phyloP scores from a whole-genome alignment of 2,329 filamentous ascomycete species.

The Pseudogymnoascus sp. region DNA sequence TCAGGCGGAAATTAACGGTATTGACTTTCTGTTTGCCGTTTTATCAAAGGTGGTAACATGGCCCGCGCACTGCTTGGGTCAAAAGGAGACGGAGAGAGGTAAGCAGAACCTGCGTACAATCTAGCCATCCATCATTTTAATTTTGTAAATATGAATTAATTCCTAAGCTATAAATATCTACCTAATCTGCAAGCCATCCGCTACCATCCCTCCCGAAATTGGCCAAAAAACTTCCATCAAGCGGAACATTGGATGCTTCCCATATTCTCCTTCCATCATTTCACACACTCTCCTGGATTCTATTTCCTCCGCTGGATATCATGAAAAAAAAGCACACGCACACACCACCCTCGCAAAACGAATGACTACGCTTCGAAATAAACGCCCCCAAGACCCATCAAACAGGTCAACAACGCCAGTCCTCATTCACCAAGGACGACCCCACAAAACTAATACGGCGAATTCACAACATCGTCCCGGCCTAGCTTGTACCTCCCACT shows the following conservation, averaged over 20 bases:
- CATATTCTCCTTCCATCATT: neutral
- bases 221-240: neutral
- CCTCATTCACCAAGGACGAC: neutral
- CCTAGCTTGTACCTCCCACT: conserved; percentile 66
- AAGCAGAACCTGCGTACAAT: neutral
- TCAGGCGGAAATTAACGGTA: neutral
- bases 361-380: neutral
- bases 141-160: conserved; percentile 4
- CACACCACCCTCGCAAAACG: neutral
- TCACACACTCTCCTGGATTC: neutral
- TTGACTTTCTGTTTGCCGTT: neutral
- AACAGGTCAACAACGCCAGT: neutral
- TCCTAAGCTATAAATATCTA: conserved; percentile 9
- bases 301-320: conserved; percentile 6
- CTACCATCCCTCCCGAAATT: neutral
- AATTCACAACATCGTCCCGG: conserved; percentile 77
- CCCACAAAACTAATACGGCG: conserved; percentile 41
- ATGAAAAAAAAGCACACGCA: neutral
- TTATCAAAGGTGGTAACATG: neutral
- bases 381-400: neutral
- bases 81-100: neutral
- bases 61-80: neutral
- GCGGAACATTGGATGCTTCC: neutral
- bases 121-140: neutral
- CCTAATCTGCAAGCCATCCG: conserved; percentile 1